Percentiles rank a stretch among this genome's conserved stretches.
phyloP scores from a whole-genome alignment of 495 filamentous ascomycete genomes.

The Parathielavia appendiculata region DNA sequence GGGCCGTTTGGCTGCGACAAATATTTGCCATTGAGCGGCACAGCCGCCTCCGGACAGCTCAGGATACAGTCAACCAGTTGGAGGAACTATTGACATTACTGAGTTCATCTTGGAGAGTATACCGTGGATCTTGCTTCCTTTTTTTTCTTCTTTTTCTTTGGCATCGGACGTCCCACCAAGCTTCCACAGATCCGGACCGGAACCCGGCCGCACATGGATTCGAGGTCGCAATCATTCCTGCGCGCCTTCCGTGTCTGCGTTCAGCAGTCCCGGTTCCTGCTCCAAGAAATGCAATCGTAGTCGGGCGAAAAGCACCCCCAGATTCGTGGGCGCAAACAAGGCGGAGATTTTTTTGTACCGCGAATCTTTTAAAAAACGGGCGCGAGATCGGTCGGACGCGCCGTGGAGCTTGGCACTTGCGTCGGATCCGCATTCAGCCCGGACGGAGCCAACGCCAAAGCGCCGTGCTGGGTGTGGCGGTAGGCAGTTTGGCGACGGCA shows the following conservation, averaged over 20 bases:
- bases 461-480: conserved; percentile 4
- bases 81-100: too few species aligned
- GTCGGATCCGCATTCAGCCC: conserved; percentile 4
- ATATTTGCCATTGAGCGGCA: not conserved
- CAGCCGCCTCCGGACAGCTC: not conserved
- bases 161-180: too few species aligned
- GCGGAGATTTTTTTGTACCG: not conserved
- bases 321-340: not conserved
- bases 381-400: not conserved
- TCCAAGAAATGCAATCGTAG: not conserved
- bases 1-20: conserved; percentile 1
- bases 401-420: not conserved
- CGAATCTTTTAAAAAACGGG: not conserved
- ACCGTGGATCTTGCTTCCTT: too few species aligned
- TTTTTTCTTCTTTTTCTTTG: too few species aligned
- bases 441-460: not conserved
- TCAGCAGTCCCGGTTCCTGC: not conserved
- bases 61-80: not conserved
- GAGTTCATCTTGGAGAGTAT: too few species aligned
- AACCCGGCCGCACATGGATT: conserved; percentile 5
- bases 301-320: not conserved
- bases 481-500: not conserved
- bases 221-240: conserved; percentile 1
- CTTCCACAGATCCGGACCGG: not conserved
- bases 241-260: not conserved